These are phyloP conservation scores for Phialophora expanda DNA, from an alignment of 2,329 filamentous ascomycete genomes.

Conservation along the genomic window DNA sequence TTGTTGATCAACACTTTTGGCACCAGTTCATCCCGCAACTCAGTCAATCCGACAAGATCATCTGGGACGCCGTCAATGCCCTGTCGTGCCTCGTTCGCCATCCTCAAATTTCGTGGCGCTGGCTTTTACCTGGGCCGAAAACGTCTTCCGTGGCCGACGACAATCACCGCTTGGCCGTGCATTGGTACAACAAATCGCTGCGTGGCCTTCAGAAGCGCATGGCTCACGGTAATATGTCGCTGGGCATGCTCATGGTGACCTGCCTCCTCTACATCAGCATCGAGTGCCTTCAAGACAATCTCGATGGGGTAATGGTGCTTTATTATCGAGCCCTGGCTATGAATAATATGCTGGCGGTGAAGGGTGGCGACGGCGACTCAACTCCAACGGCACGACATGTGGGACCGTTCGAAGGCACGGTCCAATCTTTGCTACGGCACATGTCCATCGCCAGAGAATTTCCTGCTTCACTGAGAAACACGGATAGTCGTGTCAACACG, in stretches of 20 bases:
- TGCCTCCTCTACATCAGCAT: slow-evolving; percentile 31
- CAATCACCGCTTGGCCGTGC: slow-evolving; percentile 24
- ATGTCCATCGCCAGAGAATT: slow-evolving; percentile 22
- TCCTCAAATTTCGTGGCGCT: slow-evolving; percentile 14
- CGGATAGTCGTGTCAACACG: background rate
- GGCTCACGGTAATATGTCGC: slow-evolving; percentile 8
- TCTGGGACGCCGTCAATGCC: slow-evolving; percentile 28
- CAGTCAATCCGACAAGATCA: slow-evolving; percentile 17
- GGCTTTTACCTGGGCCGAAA: background rate
- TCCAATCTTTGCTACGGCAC: slow-evolving; percentile 22
- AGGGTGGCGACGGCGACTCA: background rate
- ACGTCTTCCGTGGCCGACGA: background rate
- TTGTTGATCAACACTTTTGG: slow-evolving; percentile 27
- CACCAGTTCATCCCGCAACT: slow-evolving; percentile 22
- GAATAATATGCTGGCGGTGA: background rate
- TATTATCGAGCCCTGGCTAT: slow-evolving; percentile 24
- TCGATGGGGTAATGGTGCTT: slow-evolving; percentile 15
- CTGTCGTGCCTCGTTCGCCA: slow-evolving; percentile 25
- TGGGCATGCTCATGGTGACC: slow-evolving; percentile 16
- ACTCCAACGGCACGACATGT: background rate
- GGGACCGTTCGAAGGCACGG: background rate
- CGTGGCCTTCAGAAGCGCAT: slow-evolving; percentile 15
- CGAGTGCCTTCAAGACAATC: slow-evolving; percentile 27
- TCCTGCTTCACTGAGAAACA: background rate
- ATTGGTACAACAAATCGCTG: slow-evolving; percentile 26